Percentiles rank a stretch among this genome's conserved stretches.
Conservation (phyloP, 805 yeast species). For the Jamesozyma jinghongensis region DNA sequence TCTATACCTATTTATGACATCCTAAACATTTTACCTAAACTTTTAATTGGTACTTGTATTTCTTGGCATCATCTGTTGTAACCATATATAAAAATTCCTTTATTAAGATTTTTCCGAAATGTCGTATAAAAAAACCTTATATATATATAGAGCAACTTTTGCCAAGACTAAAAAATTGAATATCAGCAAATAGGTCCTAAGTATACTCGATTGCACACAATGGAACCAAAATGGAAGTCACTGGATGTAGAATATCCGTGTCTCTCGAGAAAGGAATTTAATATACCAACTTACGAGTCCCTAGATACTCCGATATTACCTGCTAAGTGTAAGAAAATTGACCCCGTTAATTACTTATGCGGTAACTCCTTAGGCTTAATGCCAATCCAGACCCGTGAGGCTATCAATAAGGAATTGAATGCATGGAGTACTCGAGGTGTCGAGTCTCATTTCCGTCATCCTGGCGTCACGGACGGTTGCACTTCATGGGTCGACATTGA, state of each 20-base stretch:
- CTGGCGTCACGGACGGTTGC: constrained; percentile 35
- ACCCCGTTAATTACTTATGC: constrained; percentile 53
- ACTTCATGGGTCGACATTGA: constrained; percentile 76
- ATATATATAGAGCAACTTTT: no score
- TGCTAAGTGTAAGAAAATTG: background rate
- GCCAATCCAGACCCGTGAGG: constrained; percentile 56
- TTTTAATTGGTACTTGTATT: no score
- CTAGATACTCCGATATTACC: constrained; percentile 38
- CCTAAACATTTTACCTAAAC: no score
- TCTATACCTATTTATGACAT: no score
- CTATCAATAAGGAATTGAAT: constrained; percentile 56
- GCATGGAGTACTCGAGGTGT: constrained; percentile 83
- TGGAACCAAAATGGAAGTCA: background rate
- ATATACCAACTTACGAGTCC: constrained; percentile 56
- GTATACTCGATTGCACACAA: background rate
- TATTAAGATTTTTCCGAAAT: no score
- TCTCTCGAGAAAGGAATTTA: constrained; percentile 40
- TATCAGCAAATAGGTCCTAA: no score
- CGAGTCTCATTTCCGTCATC: constrained; percentile 74
- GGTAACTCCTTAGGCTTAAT: constrained; percentile 92
- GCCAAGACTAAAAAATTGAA: no score
- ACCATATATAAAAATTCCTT: no score
- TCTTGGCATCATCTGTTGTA: no score
- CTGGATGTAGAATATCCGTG: constrained; percentile 36
- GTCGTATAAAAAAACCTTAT: no score